Evolutionary conservation across 495 filamentous ascomycete genomes (phyloP).

Genomic region (Penicillium arizonense): DNA sequence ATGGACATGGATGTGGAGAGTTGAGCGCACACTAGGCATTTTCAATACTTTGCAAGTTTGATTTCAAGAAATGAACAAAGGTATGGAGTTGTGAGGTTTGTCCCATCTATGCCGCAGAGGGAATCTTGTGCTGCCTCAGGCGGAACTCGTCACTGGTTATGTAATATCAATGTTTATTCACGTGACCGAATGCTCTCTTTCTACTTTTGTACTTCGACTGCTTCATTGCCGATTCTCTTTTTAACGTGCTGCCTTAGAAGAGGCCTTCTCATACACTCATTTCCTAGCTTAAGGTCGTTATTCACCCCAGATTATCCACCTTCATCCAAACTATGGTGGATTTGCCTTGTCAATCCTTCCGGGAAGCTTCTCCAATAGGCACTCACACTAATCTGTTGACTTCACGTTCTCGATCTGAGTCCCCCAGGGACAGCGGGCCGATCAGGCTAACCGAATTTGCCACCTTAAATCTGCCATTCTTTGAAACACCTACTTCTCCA

Average conservation of each 20-base stretch:
- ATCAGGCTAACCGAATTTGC: constrained; percentile 20
- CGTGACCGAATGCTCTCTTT: constrained; percentile 3
- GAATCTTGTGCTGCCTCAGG: background rate
- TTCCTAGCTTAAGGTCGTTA: constrained; percentile 10
- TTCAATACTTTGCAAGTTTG: background rate
- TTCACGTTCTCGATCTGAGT: constrained; percentile 14
- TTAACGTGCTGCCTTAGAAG: background rate
- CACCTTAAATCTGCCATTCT: constrained; percentile 16
- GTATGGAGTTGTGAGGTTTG: background rate
- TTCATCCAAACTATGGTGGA: constrained; percentile 20
- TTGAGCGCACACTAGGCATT: constrained; percentile 52
- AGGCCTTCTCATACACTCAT: constrained; percentile 18
- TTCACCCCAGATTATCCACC: background rate
- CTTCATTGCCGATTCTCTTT: background rate
- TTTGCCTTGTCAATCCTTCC: constrained; percentile 27
- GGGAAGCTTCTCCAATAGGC: constrained; percentile 14
- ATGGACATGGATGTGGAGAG: background rate
- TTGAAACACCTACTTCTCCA: constrained; percentile 16
- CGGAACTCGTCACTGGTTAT: background rate
- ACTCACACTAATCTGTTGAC: constrained; percentile 8
- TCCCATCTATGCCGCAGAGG: background rate
- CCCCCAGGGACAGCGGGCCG: constrained; percentile 2
- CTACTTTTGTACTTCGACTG: constrained; percentile 4
- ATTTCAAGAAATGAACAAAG: background rate
- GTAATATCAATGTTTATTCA: background rate